A percentile compares a stretch with the other conserved stretches of the same genome.
Evolutionary conservation across 2,329 filamentous ascomycete genomes (phyloP).

Genomic region (Colletotrichum magnum): DNA sequence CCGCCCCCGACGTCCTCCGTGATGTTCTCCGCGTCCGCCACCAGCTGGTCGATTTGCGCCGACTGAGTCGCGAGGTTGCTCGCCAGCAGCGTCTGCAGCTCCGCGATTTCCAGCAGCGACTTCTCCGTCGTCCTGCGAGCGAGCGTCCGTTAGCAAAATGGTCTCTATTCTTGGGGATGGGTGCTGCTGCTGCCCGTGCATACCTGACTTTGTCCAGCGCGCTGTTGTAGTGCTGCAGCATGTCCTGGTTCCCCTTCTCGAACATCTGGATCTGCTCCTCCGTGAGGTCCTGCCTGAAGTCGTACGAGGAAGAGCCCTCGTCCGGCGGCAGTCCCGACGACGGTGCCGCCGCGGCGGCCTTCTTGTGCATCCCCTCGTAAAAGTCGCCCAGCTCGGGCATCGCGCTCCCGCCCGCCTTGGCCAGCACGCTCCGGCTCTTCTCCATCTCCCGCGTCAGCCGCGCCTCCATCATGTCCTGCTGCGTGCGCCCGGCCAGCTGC

Average conservation of each 20-base stretch:
- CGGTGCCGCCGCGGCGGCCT: constrained; percentile 40
- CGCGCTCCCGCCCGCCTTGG: constrained; percentile 68
- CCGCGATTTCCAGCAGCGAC: constrained; percentile 91
- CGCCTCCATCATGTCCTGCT: constrained; percentile 94
- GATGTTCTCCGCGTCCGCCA: constrained; percentile 85
- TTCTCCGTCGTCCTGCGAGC: constrained; percentile 82
- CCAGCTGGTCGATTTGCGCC: constrained; percentile 89
- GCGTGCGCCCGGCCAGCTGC: constrained; percentile 81
- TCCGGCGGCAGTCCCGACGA: constrained; percentile 44
- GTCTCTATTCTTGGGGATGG: too few relatives aligned
- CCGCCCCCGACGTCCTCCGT: constrained; percentile 89
- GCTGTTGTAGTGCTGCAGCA: constrained; percentile 94
- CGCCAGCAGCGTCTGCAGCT: constrained; percentile 90
- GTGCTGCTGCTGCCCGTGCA: constrained; percentile 51
- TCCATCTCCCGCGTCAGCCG: constrained; percentile 87
- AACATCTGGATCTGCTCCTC: constrained; percentile 93
- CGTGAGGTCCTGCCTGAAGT: constrained; percentile 70
- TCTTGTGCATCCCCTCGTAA: constrained; percentile 44
- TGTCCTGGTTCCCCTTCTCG: constrained; percentile 90
- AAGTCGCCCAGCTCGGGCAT: constrained; percentile 41
- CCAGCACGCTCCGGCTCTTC: constrained; percentile 88
- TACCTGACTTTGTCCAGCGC: constrained; percentile 95
- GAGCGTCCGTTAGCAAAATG: constrained; percentile 18
- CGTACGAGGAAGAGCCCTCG: constrained; percentile 42
- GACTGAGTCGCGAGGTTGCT: constrained; percentile 88